Percentiles rank a stretch among this genome's conserved stretches.
These are phyloP conservation scores for Russula sp. DNA, from an alignment of 768 basidiomycete species.

Conservation along the genomic window DNA sequence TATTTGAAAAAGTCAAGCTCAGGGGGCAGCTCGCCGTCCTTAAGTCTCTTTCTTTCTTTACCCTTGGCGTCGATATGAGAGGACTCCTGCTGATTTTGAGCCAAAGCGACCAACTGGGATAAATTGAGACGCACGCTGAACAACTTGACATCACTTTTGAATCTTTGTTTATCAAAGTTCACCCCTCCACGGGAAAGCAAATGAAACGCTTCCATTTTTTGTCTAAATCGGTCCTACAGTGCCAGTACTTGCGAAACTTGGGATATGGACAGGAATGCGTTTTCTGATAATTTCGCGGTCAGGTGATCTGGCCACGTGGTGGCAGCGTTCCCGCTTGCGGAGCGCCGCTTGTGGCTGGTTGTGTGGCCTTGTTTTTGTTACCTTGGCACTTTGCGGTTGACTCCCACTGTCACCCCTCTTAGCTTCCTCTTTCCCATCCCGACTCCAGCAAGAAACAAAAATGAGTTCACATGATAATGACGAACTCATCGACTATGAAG, in stretches of 20 bases:
- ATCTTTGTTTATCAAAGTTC: slow-evolving; percentile 74
- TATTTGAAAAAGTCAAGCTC: slow-evolving; percentile 95
- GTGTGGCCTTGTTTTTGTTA: slow-evolving; percentile 25
- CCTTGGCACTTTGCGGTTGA: slow-evolving; percentile 29
- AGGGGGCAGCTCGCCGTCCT: slow-evolving; percentile 57
- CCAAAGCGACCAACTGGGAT: slow-evolving; percentile 3
- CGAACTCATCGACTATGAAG: slow-evolving; percentile 93
- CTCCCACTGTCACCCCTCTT: slow-evolving; percentile 32
- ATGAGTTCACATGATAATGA: slow-evolving; percentile 88
- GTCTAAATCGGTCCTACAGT: neutral
- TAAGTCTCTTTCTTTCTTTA: slow-evolving; percentile 31
- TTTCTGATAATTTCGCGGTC: slow-evolving; percentile 11
- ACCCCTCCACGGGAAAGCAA: slow-evolving; percentile 84
- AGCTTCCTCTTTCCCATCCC: slow-evolving; percentile 35
- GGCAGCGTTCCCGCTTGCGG: neutral
- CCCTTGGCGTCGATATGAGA: slow-evolving; percentile 32
- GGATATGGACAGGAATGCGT: too few species aligned
- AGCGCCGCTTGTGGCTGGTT: slow-evolving; percentile 10
- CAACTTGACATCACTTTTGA: slow-evolving; percentile 63
- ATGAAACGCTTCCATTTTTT: slow-evolving; percentile 80
- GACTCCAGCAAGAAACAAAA: slow-evolving; percentile 34
- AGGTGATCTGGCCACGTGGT: slow-evolving; percentile 14
- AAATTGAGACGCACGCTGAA: slow-evolving; percentile 54
- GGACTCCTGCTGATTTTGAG: slow-evolving; percentile 33
- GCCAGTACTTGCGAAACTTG: neutral